Conservation (phyloP, 805 yeast species). For the Ogataea methanolica region DNA sequence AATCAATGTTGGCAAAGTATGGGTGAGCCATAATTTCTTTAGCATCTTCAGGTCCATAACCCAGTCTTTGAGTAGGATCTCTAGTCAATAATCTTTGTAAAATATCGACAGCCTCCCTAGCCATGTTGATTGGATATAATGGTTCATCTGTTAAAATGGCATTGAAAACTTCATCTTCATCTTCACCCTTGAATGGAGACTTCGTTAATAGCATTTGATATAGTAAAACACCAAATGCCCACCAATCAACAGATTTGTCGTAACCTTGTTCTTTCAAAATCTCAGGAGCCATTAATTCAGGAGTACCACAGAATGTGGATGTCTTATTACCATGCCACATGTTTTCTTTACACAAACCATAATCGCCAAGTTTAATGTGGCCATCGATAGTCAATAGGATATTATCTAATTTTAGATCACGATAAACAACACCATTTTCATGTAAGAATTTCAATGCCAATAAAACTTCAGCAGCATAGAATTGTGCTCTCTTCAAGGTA, state of each 20-base stretch:
- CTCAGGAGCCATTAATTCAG: conserved; percentile 99
- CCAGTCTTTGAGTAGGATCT: conserved; percentile 80
- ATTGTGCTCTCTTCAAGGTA: conserved; percentile 88
- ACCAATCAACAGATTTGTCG: conserved; percentile 97
- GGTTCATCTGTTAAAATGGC: conserved; percentile 97
- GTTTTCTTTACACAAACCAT: conserved; percentile 92
- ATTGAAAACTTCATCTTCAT: conserved; percentile 85
- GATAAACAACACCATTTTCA: conserved; percentile 91
- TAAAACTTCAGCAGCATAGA: conserved; percentile 94
- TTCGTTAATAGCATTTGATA: conserved; percentile 96
- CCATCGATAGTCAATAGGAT: conserved; percentile 86
- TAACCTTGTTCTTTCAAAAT: conserved; percentile 89
- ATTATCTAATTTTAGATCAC: conserved; percentile 94
- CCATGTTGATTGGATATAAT: conserved; percentile 94
- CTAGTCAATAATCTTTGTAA: conserved; percentile 87
- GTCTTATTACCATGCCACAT: conserved; percentile 66
- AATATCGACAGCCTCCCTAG: conserved; percentile 91
- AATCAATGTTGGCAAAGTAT: conserved; percentile 83
- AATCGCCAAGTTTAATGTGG: conserved; percentile 94
- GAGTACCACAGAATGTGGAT: conserved; percentile 97
- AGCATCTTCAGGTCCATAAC: conserved; percentile 86
- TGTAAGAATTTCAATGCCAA: conserved; percentile 90
- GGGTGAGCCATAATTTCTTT: conserved; percentile 93
- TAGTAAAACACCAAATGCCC: conserved; percentile 97
- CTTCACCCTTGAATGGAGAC: conserved; percentile 94